Conservation (phyloP, 192 early-diverging fungal species). For the Haplosporangium gracile region DNA sequence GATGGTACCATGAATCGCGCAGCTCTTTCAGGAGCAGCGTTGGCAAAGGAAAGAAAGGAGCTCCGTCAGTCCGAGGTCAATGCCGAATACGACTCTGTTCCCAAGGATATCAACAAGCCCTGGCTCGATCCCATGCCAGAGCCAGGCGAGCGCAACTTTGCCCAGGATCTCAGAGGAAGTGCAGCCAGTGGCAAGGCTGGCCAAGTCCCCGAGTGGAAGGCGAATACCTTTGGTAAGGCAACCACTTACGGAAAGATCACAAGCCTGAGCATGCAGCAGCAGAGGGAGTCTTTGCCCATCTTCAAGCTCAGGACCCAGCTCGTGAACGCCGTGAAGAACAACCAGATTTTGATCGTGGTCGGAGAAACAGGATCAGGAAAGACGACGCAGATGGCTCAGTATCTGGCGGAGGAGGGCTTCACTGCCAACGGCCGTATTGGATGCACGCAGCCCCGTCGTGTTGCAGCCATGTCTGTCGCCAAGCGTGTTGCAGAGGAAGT, state of each 20-base stretch:
- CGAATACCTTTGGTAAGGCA: slow-evolving; percentile 83
- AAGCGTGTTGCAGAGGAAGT: slow-evolving; percentile 99
- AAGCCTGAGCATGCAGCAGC: slow-evolving; percentile 81
- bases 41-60: slow-evolving; percentile 96
- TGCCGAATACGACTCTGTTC: slow-evolving; percentile 83
- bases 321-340: slow-evolving; percentile 83
- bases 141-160: slow-evolving; percentile 91
- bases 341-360: slow-evolving; percentile 87
- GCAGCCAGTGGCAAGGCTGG: slow-evolving; percentile 69
- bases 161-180: slow-evolving; percentile 89
- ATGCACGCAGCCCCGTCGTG: slow-evolving; percentile 98
- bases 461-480: slow-evolving; percentile 99
- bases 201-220: slow-evolving; percentile 93
- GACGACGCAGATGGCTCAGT: slow-evolving; percentile 99
- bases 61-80: slow-evolving; percentile 83
- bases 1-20: slow-evolving; percentile 97
- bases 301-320: slow-evolving; percentile 84
- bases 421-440: slow-evolving; percentile 90
- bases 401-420: slow-evolving; percentile 97
- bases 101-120: slow-evolving; percentile 87
- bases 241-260: slow-evolving; percentile 96
- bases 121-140: slow-evolving; percentile 97
- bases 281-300: slow-evolving; percentile 90
- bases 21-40: slow-evolving; percentile 89
- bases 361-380: slow-evolving; percentile 99